Evolutionary conservation across 768 basidiomycete genomes (phyloP).

Genomic region (Collybia nuda): DNA sequence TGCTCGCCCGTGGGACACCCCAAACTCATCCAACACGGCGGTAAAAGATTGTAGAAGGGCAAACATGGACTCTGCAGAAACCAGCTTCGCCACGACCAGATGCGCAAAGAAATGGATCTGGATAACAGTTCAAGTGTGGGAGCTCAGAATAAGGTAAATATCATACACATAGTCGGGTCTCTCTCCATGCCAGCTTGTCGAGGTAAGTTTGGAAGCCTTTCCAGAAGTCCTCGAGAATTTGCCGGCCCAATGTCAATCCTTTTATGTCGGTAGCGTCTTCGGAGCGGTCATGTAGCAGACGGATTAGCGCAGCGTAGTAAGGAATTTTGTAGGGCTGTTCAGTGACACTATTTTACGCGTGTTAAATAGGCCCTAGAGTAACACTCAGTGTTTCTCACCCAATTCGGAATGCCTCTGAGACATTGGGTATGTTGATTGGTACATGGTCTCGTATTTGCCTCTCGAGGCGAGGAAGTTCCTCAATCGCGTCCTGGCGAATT

Average conservation of each 20-base stretch:
- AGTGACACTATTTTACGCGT: constrained; percentile 54
- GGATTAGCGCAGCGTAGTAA: constrained; percentile 80
- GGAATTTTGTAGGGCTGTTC: constrained; percentile 96
- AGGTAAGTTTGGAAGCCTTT: constrained; percentile 88
- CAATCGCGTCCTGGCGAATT: constrained; percentile 55
- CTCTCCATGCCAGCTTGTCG: constrained; percentile 89
- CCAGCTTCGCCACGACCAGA: constrained; percentile 70
- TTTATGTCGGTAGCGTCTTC: constrained; percentile 35
- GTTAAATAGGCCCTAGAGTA: background rate
- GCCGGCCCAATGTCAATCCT: constrained; percentile 56
- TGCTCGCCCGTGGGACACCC: constrained; percentile 82
- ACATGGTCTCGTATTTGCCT: constrained; percentile 61
- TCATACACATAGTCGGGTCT: constrained; percentile 84
- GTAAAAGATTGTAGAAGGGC: constrained; percentile 82
- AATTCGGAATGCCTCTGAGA: constrained; percentile 76
- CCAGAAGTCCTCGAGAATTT: constrained; percentile 86
- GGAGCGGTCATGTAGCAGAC: constrained; percentile 56
- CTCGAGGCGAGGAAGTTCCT: constrained; percentile 69
- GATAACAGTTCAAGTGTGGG: background rate
- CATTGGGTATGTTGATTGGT: constrained; percentile 55
- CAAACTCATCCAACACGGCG: constrained; percentile 86
- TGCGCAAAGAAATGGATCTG: constrained; percentile 96
- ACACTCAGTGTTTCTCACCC: constrained; percentile 42
- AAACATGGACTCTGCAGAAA: constrained; percentile 78
- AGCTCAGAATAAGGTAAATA: background rate